phyloP scores from a whole-genome alignment of 1,284 basidiomycete species.

The Salmacisia buchloeana region DNA sequence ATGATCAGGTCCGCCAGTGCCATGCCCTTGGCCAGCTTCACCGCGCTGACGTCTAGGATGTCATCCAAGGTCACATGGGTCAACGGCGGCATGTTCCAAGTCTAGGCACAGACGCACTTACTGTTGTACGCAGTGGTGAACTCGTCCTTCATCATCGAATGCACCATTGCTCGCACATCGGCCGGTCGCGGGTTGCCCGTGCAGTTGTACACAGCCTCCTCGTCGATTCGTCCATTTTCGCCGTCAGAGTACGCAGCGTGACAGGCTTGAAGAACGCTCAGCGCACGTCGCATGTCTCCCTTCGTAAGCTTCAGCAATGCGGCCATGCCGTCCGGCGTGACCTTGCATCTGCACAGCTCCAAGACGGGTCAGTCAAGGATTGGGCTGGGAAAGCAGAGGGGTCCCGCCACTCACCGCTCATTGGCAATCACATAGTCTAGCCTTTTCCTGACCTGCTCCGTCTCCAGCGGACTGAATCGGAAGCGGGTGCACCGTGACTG shows the following conservation, averaged over 20 bases:
- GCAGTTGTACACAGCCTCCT: conserved; percentile 89
- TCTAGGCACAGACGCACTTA: conserved; percentile 52
- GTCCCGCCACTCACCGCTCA: conserved; percentile 64
- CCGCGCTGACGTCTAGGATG: conserved; percentile 67
- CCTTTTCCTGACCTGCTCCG: conserved; percentile 75
- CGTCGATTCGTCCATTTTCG: conserved; percentile 58
- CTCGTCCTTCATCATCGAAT: conserved; percentile 92
- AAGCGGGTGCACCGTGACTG: conserved; percentile 98
- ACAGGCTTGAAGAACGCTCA: conserved; percentile 94
- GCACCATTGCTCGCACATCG: conserved; percentile 86
- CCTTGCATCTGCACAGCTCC: conserved; percentile 68
- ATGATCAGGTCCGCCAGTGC: conserved; percentile 92
- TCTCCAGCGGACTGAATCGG: conserved; percentile 84
- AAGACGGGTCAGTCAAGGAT: neutral
- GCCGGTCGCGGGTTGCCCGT: conserved; percentile 92
- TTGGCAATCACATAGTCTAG: conserved; percentile 72
- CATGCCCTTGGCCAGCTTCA: conserved; percentile 87
- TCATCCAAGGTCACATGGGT: neutral
- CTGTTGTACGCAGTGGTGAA: conserved; percentile 87
- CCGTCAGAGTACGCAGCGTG: conserved; percentile 82
- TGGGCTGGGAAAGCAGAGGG: neutral
- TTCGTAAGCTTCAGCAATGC: conserved; percentile 86
- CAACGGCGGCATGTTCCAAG: neutral
- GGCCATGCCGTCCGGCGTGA: conserved; percentile 78
- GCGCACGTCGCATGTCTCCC: conserved; percentile 94